A percentile compares a stretch with the other conserved stretches of the same genome.
phyloP scores from a whole-genome alignment of 2,329 filamentous ascomycete genomes.

The Ceratocystis diversiconidia region DNA sequence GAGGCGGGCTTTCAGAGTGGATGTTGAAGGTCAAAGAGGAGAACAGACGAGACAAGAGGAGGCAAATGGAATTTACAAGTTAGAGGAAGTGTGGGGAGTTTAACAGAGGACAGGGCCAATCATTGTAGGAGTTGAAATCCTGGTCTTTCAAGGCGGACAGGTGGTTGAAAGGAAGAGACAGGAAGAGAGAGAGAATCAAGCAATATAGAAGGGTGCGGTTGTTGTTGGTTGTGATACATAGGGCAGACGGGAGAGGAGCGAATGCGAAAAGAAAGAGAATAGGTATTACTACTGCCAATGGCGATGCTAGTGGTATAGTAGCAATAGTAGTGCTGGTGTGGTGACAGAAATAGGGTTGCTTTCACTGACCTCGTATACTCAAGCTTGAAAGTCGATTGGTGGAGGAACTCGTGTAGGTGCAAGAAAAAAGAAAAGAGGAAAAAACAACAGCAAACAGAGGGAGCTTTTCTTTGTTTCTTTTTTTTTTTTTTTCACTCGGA shows the following conservation, averaged over 20 bases:
- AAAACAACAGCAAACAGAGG: background rate
- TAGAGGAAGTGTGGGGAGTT: slow-evolving; percentile 1
- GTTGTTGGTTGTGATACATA: background rate
- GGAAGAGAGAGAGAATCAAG: background rate
- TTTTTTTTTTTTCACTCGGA: background rate
- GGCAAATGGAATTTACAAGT: slow-evolving; percentile 1
- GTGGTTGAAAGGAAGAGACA: background rate
- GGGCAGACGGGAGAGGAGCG: background rate
- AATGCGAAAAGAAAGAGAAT: background rate
- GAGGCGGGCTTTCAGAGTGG: background rate
- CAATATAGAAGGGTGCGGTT: background rate
- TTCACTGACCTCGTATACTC: slow-evolving; percentile 3
- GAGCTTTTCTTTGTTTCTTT: background rate
- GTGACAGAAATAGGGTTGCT: background rate
- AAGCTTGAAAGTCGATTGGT: background rate
- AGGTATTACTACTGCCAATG: background rate
- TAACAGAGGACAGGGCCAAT: background rate
- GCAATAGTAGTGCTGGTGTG: background rate
- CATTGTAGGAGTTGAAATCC: background rate
- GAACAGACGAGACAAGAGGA: background rate
- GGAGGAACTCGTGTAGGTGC: background rate
- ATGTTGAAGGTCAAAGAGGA: background rate
- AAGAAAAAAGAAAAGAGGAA: background rate
- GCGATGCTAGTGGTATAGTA: background rate
- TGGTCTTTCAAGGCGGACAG: background rate